These are phyloP conservation scores for Colletotrichum liriopes DNA, from an alignment of 2,329 filamentous ascomycete genomes.

Conservation along the genomic window DNA sequence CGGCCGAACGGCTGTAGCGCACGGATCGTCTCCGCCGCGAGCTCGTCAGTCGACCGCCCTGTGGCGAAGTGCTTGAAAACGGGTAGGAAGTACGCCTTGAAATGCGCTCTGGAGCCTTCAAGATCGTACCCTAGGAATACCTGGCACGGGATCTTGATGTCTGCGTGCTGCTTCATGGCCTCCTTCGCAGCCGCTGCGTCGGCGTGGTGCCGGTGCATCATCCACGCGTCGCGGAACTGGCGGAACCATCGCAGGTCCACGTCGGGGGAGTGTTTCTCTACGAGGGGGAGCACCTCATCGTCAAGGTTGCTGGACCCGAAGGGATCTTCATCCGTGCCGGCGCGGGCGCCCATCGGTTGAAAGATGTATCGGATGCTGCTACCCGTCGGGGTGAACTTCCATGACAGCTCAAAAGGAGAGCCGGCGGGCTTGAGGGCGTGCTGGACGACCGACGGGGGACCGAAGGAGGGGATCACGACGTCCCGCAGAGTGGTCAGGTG, in stretches of 20 bases:
- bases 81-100: conserved; percentile 9
- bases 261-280: conserved; percentile 8
- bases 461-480: conserved; percentile 13
- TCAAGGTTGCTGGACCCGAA: conserved; percentile 15
- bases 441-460: neutral
- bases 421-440: conserved; percentile 12
- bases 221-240: conserved; percentile 16
- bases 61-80: conserved; percentile 15
- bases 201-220: conserved; percentile 10
- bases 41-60: conserved; percentile 5
- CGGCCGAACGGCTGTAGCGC: conserved; percentile 3
- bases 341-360: conserved; percentile 8
- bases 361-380: conserved; percentile 11
- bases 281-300: conserved; percentile 9
- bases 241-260: conserved; percentile 4
- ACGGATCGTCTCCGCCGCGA: conserved; percentile 4
- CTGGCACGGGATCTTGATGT: conserved; percentile 7
- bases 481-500: conserved; percentile 10
- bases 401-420: conserved; percentile 13
- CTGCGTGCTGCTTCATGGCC: conserved; percentile 10
- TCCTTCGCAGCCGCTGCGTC: conserved; percentile 5
- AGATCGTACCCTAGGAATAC: conserved; percentile 7
- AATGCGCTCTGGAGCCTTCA: neutral
- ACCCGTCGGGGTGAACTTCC: conserved; percentile 6
- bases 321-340: conserved; percentile 4